A percentile compares a stretch with the other conserved stretches of the same genome.
Conservation (phyloP, 768 basidiomycete genomes). For the Boletus tylopilopsis region DNA sequence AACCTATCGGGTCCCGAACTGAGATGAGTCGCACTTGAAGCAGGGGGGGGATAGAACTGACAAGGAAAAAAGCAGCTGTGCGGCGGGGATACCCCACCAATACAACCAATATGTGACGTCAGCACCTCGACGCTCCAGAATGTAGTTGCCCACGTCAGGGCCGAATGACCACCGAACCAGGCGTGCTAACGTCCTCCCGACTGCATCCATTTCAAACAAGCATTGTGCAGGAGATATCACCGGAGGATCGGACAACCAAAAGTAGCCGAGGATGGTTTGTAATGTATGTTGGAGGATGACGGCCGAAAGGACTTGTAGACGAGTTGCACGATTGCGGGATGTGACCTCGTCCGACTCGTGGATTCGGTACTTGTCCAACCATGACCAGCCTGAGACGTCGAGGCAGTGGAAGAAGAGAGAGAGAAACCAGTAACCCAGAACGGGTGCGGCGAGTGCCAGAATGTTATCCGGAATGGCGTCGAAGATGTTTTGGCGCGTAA, state of each 20-base stretch:
- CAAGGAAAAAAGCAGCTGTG: slow-evolving; percentile 79
- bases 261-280: slow-evolving; percentile 73
- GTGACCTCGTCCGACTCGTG: slow-evolving; percentile 83
- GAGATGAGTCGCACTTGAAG: neutral
- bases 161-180: slow-evolving; percentile 40
- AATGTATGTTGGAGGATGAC: slow-evolving; percentile 84
- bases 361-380: slow-evolving; percentile 80
- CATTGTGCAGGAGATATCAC: slow-evolving; percentile 34
- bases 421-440: slow-evolving; percentile 80
- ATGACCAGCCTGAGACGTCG: slow-evolving; percentile 72
- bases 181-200: slow-evolving; percentile 39
- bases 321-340: slow-evolving; percentile 70
- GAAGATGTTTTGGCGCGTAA: slow-evolving; percentile 43
- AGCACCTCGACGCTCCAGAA: slow-evolving; percentile 37
- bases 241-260: slow-evolving; percentile 55
- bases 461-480: slow-evolving; percentile 63
- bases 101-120: slow-evolving; percentile 64
- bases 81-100: slow-evolving; percentile 87
- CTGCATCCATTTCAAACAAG: slow-evolving; percentile 39
- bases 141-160: slow-evolving; percentile 31
- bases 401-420: slow-evolving; percentile 79
- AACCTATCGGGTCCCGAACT: slow-evolving; percentile 50
- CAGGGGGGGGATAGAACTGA: slow-evolving; percentile 41
- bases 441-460: slow-evolving; percentile 68
- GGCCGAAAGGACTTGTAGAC: slow-evolving; percentile 66